Conservation (phyloP, 768 basidiomycete genomes). For the Candolleomyces eurysporus region DNA sequence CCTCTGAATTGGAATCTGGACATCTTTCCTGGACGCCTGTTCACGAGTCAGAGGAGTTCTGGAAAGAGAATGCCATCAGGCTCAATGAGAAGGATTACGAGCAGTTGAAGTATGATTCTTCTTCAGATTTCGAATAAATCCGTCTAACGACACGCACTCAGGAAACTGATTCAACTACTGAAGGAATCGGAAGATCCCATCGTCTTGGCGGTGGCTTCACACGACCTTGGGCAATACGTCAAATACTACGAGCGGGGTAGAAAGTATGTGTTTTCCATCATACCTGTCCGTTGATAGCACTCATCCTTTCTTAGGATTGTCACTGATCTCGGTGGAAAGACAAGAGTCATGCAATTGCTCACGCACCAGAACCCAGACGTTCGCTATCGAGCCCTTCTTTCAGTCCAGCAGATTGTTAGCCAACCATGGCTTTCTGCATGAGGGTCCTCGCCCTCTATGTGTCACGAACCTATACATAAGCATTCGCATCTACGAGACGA, state of each 20-base stretch:
- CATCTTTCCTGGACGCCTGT: constrained; percentile 95
- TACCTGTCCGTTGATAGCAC: constrained; percentile 3
- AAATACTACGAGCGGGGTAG: constrained; percentile 90
- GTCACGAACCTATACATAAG: not conserved
- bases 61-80: constrained; percentile 91
- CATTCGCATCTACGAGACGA: not conserved
- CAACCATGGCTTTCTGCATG: constrained; percentile 74
- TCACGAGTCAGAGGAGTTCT: constrained; percentile 96
- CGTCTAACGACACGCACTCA: constrained; percentile 25
- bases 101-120: constrained; percentile 68
- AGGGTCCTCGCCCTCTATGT: not conserved
- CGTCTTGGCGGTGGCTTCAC: constrained; percentile 88
- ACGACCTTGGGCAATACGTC: constrained; percentile 93
- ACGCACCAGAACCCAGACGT: constrained; percentile 85
- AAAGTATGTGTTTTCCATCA: constrained; percentile 53
- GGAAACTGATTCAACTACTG: constrained; percentile 72
- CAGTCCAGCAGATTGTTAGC: constrained; percentile 89
- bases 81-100: constrained; percentile 83
- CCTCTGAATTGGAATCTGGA: constrained; percentile 84
- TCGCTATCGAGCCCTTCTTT: constrained; percentile 86
- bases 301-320: constrained; percentile 51
- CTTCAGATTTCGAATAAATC: not conserved
- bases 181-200: constrained; percentile 66
- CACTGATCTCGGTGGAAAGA: constrained; percentile 84
- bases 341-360: constrained; percentile 89